Evolutionary conservation across 2,329 filamentous ascomycete genomes (phyloP), one percentile per base, ranked within the genome.

Genomic region (Thielaviopsis euricoi): DNA sequence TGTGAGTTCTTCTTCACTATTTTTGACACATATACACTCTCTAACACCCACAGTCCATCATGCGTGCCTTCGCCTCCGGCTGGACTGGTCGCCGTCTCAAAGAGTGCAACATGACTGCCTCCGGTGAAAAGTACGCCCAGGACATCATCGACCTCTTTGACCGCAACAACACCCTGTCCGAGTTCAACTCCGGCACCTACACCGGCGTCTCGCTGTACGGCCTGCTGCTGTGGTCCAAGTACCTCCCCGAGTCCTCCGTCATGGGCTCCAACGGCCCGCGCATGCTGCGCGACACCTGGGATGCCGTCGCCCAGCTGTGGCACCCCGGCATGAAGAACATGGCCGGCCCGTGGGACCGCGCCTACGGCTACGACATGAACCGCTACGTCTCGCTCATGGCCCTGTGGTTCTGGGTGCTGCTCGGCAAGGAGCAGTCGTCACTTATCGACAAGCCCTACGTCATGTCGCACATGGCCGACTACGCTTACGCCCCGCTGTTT

Each of bases 361-460:
- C 75, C 0, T 84, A 84, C 61, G 80, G 80, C 0, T 83, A 76
- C 59, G 80, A 84, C 60, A 82, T 83, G 80, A 82, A 80, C 57
- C 69, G 73, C 6, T 83, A 83, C 62, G 65, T 3, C 76, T 76
- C 56, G 26, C 71, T 83, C 53, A 74, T 83, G 65, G 75, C 76
- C 0, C 65, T 79, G 15, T 79, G 79, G 67, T 72, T 83, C 61
- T 83, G 80, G 80, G 73, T 76, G 0, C 60, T 81, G 3, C 69
- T 79, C 5, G 79, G 78, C 9, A 76, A 78, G 56, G 69, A 73
- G 26, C 66, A 67, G 15, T 69, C 69, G 0, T 70, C 69, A 0
- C 59, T 72, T 1, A 67, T 68, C 26, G 58, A 64, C 5, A 67
- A 76, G 67, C 73, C 75, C 0, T 71, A 76, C 57, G 69, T 73